Evolutionary conservation across 2,329 filamentous ascomycete genomes (phyloP), one percentile per base, ranked within the genome.

Genomic region (Intubia oerlemansii): DNA sequence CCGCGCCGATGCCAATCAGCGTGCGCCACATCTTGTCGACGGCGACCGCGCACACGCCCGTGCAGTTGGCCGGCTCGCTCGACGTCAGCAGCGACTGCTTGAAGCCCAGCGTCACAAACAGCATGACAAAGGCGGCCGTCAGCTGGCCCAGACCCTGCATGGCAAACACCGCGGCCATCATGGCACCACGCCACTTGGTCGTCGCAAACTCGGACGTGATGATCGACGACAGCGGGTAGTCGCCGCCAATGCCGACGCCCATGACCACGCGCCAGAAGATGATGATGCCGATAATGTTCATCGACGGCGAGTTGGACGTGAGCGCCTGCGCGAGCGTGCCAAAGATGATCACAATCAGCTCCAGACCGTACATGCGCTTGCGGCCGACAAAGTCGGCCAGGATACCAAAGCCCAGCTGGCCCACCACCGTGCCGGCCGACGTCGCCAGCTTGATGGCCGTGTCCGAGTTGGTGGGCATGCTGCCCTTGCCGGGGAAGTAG

Each of bases 1-100:
- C 66, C 25, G 75, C 77, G 39, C 79, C 79, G 42, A 84, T 77
- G 10, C 78, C 79, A 43, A 88, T 78, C 27, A 88, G 60, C 10
- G 70, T 60, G 39, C 79, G 66, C 79, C 79, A 88, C 74, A 84
- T 84, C 59, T 81, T 82, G 54, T 88, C 79, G 5, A 84, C 75
- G 6, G 73, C 71, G n/a, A 67, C 41, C 28, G 56, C 54, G 43
- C 75, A 81, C 32, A 58, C 62, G 16, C 64, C 71, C 15, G 56
- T 56, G 41, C 80, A 88, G 26, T 56, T 47, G 17, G 53, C 53
- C 5, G 61, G 55, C 5, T 52, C 54, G 17, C 54, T 44, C 10
- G 66, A 62, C 1, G 51, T 50, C 28, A 56, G 41, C 0, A 80
- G 59, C 5, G 67, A 65, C 11, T 61, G 52, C 49, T 69, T 75